Percentiles rank a stretch among this genome's conserved stretches.
Evolutionary conservation across 116 monocot species (phyloP).

Genomic region (Dioscorea cayenensis): DNA sequence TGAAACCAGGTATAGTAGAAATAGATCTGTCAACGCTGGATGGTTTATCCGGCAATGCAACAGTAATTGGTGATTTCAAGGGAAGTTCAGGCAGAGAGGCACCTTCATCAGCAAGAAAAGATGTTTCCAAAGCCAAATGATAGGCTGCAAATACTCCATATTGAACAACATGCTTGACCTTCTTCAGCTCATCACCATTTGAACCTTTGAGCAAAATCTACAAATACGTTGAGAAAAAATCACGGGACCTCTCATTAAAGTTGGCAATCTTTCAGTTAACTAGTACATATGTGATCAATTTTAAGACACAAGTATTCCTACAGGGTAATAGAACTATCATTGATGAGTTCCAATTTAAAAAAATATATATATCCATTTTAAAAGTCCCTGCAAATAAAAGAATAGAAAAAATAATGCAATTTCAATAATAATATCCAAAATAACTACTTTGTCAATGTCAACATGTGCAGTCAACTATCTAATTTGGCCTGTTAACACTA

Average conservation of each 20-base stretch:
- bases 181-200: conserved; percentile 67
- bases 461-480: too few species aligned
- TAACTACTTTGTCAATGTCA: too few species aligned
- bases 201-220: conserved; percentile 90
- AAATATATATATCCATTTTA: too few species aligned
- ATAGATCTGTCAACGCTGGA: conserved; percentile 52
- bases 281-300: not conserved
- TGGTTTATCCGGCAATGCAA: conserved; percentile 65
- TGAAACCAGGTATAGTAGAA: conserved; percentile 45
- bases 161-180: conserved; percentile 85
- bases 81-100: conserved; percentile 87
- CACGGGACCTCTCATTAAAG: not conserved
- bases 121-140: conserved; percentile 91
- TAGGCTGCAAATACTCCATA: conserved; percentile 98
- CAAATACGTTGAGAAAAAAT: not conserved
- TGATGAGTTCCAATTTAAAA: too few species aligned
- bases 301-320: too few species aligned
- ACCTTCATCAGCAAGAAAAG: conserved; percentile 97
- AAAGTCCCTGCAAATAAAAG: too few species aligned
- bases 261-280: not conserved
- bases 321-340: too few species aligned
- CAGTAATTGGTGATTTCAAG: conserved; percentile 62
- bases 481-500: too few species aligned
- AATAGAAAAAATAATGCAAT: too few species aligned
- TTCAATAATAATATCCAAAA: too few species aligned